Evolutionary conservation across 129 eudicot species (phyloP), one percentile per base, ranked within the genome.

Genomic region (Artemisia tridentata): DNA sequence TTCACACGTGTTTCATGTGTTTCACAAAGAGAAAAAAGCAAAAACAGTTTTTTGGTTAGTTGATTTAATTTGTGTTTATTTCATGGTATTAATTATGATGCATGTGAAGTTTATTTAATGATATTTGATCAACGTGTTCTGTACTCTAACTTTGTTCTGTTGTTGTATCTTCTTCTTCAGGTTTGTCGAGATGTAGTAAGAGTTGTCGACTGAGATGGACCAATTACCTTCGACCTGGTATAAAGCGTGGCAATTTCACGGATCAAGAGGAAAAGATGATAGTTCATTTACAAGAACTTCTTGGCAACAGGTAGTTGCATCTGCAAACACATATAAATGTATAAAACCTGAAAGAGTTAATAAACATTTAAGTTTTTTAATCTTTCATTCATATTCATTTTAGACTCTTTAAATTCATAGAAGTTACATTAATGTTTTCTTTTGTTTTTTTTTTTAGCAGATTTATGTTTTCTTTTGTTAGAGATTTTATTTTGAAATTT

Each of bases 141-240:
- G 51, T 25, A 7, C 7, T 21, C 65, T 66, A 55, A 55, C 3
- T 68, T 75, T 66, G 25, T 17, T 61, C 63, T 46, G 13, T 59
- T 25, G 68, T 29, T 29, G 34, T 29, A 4, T 79, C 7, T 63
- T 78, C 4, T 52, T 31, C n/a, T 71, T 15, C 69, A 83, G 87
- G 87, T 59, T 63, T 83, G 79, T 41, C 55, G 51, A 75, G 87
- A 55, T 79, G 87, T 29, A 76, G 87, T 49, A 83, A 83, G 56
- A 83, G 87, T 67, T 83, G 87, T 29, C 76, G 87, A 48, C 73
- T 83, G 15, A 72, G 87, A 75, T 83, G 87, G 84, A 83, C 81
- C 8, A 83, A 83, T 67, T 83, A 83, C 68, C 87, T 83, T 63
- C 67, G 80, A 15, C 84, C 84, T 14, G 87, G 87, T 1, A 83